Evolutionary conservation across 352 stramenopile genomes (phyloP), one percentile per base, ranked within the genome.

Genomic region (Globisporangium parvum): DNA sequence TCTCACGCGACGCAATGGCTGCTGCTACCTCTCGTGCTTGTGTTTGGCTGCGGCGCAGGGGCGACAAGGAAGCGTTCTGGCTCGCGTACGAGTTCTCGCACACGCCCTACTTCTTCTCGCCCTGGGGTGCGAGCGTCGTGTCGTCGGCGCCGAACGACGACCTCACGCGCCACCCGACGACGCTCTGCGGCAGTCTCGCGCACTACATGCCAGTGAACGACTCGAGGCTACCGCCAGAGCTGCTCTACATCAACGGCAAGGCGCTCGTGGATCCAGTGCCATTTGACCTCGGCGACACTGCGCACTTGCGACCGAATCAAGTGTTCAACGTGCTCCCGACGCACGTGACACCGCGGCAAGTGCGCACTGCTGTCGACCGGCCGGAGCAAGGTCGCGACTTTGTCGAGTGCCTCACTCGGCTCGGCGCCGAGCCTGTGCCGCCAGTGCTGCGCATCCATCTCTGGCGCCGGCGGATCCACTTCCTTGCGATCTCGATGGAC

Each of bases 41-140:
- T n/a, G n/a, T n/a, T n/a, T n/a, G n/a, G n/a, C n/a, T n/a, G n/a
- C n/a, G n/a, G 61, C 1, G 45, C 52, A 18, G 46, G n/a, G 71
- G 71, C 12, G 71, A 84, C 57, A 80, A 84, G 41, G 73, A 84
- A 45, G 42, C 53, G 0, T 84, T 81, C 40, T 84, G 73, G 73
- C 58, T 80, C 6, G 57, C 71, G 6, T 84, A 71, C 17, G 73
- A 84, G 31, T 47, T 84, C 23, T 69, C 73, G 14, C 73, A 80
- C 23, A 49, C 62, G 35, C 33, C 64, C 0, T 84, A 84, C 35
- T 81, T 69, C 51, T 84, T 84, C 57, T 84, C 73, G 11, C 71
- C 71, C 0, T 84, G 65, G 61, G 71, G 71, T 57, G 21, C 65
- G 69, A 3, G 28, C 77, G 8, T 59, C 70, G n/a, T 78, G 67